phyloP scores from a whole-genome alignment of 169 alveolate species.

The Plasmodium knowlesi region DNA sequence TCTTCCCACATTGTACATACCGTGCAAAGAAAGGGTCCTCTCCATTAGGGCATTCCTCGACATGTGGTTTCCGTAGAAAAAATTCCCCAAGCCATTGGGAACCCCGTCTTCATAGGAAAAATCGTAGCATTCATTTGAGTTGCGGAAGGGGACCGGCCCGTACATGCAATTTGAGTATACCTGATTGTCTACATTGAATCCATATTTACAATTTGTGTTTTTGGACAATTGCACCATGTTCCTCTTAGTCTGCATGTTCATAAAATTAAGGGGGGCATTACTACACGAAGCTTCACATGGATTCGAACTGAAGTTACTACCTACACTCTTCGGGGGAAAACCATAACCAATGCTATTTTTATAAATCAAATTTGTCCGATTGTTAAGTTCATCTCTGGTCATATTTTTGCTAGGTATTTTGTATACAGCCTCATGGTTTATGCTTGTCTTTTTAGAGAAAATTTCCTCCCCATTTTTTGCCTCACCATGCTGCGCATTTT shows the following conservation, averaged over 20 bases:
- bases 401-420: not conserved
- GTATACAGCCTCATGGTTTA: not conserved
- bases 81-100: not conserved
- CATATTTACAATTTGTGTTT: constrained; percentile 5
- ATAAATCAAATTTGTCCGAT: not conserved
- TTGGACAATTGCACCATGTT: constrained; percentile 1
- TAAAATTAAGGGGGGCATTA: constrained; percentile 3
- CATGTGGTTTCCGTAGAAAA: not conserved
- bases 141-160: not conserved
- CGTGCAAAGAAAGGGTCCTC: constrained; percentile 13
- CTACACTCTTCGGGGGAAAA: not conserved
- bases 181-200: constrained; percentile 1
- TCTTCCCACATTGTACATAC: constrained; percentile 6
- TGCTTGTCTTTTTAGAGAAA: not conserved
- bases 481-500: not conserved
- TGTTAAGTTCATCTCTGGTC: constrained; percentile 1
- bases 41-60: constrained; percentile 30
- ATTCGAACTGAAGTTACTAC: not conserved
- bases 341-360: not conserved
- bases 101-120: constrained; percentile 2
- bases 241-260: constrained; percentile 7
- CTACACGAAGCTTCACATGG: not conserved
- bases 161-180: constrained; percentile 34
- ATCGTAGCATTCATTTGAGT: constrained; percentile 20
- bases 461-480: not conserved